Evolutionary conservation across 257 asterid species (phyloP), one percentile per base, ranked within the genome.

Genomic region (Jaltomata sinuosa): DNA sequence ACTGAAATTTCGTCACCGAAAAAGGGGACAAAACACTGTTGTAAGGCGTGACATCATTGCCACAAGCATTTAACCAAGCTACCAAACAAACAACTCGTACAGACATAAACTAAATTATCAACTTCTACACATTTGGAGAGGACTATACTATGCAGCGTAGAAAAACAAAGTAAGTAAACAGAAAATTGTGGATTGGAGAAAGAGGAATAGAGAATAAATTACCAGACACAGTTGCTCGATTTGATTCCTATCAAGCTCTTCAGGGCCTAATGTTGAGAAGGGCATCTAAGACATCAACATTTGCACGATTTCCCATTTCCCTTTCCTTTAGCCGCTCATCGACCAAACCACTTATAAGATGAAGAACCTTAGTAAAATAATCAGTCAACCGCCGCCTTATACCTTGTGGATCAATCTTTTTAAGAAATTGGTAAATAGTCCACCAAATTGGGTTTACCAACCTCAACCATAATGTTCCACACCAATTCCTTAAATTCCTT

Each of bases 141-240:
- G n/a, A n/a, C n/a, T n/a, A n/a, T n/a, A n/a, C n/a, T n/a, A n/a
- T n/a, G n/a, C n/a, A n/a, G n/a, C n/a, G n/a, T n/a, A n/a, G n/a
- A n/a, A n/a, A n/a, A n/a, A n/a, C n/a, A n/a, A n/a, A n/a, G n/a
- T n/a, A n/a, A n/a, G n/a, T n/a, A 81, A 19, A 11, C 6, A 22
- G n/a, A 34, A 8, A 72, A 40, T 21, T 11, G 8, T 10, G 47
- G 19, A 71, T n/a, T 11, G 54, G 2, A 42, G 6, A 5, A 62
- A 62, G 4, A 25, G 34, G 38, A 4, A 18, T 27, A 12, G 21
- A 5, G 19, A 61, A 27, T 29, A 64, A 3, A 85, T 85, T 5
- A 93, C 97, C 97, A 93, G 38, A 89, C 92, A 91, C 91, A 94
- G 1, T 67, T 92, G 93, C 83, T 93, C 94, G 64, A 94, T 91